These are phyloP conservation scores for Alopecurus myosuroides DNA, from an alignment of 176 grass and related monocot species.

Conservation along the genomic window DNA sequence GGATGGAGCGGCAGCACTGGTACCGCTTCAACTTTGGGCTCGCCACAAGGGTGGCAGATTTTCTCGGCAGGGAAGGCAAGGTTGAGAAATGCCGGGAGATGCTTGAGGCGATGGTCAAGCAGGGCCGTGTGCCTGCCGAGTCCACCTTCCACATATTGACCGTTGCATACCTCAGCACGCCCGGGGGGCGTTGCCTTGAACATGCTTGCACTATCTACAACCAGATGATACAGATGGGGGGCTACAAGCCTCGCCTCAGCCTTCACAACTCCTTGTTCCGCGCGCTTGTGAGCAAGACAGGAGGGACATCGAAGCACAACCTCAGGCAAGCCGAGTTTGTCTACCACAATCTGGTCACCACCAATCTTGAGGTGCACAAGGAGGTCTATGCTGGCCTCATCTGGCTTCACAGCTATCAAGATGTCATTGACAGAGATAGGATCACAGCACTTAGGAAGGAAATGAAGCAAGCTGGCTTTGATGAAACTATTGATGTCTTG, in stretches of 20 bases:
- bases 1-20: slow-evolving; percentile 92
- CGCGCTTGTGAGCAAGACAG: slow-evolving; percentile 62
- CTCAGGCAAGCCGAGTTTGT: slow-evolving; percentile 88
- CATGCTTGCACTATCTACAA: slow-evolving; percentile 90
- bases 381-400: slow-evolving; percentile 83
- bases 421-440: slow-evolving; percentile 74
- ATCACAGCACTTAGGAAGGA: slow-evolving; percentile 65
- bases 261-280: slow-evolving; percentile 90
- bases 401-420: slow-evolving; percentile 98
- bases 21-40: slow-evolving; percentile 85
- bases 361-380: slow-evolving; percentile 58
- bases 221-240: slow-evolving; percentile 89
- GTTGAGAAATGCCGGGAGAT: slow-evolving; percentile 74
- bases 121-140: slow-evolving; percentile 75
- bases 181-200: slow-evolving; percentile 49
- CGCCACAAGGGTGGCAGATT: slow-evolving; percentile 73
- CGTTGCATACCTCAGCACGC: slow-evolving; percentile 69
- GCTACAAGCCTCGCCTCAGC: slow-evolving; percentile 72
- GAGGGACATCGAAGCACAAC: slow-evolving; percentile 73
- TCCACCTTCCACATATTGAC: slow-evolving; percentile 92
- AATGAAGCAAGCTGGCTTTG: slow-evolving; percentile 56
- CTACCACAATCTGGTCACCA: slow-evolving; percentile 79
- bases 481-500: slow-evolving; percentile 73
- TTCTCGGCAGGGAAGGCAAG: slow-evolving; percentile 82
- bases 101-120: slow-evolving; percentile 67